Base-by-base conservation (phyloP, 2,329 filamentous ascomycete species). In the Fusarium sp. region DNA sequence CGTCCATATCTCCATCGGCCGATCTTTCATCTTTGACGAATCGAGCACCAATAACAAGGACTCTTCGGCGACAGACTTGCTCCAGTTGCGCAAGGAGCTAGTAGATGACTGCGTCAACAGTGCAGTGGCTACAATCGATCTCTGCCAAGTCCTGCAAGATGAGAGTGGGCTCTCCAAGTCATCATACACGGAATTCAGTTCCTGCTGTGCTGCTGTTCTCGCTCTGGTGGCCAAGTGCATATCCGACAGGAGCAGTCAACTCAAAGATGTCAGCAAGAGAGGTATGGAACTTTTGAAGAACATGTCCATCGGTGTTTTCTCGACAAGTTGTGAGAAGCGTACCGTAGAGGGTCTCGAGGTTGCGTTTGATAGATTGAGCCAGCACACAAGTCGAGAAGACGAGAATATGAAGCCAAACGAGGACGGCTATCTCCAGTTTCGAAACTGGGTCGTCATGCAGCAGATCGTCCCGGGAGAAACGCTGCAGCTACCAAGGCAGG, bases 181-280 rank as follows among this genome's bases (percentile, higher is more conserved):
- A 1, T 74, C 72, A 0, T 73, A 75, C 18, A 68, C 63, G 0
- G 68, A 73, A 28, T 66, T 73, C 5, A 68, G 61, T n/a, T 70
- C 62, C 3, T 74, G 68, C 3, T 73, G 66, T 23, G 64, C 62
- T 8, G 72, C 72, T 6, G 60, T 75, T 1, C 31, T 73, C 3
- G 62, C 68, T 1, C 8, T 74, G 0, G 60, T 68, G 3, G 63
- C 59, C 11, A 60, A 55, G n/a, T 60, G 50, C 10, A 64, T 66
- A n/a, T 70, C 61, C 1, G 51, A 62, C 1, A 66, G 37, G 9
- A 59, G 46, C n/a, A 11, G 23, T 4, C 18, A 36, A 1, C 48
- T 62, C 1, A 54, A 47, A 6, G 60, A 68, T 2, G 40, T 39
- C 1, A 64, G 68, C 50, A 52, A 61, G n/a, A 56, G 46, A 15